Conservation (phyloP, 805 yeast species). For the Candida sakaeoensis region DNA sequence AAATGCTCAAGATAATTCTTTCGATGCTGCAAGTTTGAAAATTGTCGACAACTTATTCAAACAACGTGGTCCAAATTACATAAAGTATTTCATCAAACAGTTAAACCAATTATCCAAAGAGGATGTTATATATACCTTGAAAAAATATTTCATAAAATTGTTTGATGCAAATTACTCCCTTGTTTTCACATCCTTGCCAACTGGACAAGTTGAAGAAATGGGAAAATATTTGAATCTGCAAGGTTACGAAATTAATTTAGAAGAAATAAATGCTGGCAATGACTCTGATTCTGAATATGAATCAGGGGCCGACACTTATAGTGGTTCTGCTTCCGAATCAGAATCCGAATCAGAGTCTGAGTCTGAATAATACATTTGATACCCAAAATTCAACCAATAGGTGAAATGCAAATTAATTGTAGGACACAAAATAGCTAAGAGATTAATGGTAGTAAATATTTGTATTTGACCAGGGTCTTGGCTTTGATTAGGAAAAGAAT, state of each 20-base stretch:
- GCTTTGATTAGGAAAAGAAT: too few relatives aligned
- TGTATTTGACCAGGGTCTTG: too few relatives aligned
- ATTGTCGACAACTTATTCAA: constrained; percentile 63
- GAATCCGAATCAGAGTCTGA: neutral
- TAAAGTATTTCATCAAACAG: constrained; percentile 46
- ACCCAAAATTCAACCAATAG: too few relatives aligned
- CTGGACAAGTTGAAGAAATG: constrained; percentile 51
- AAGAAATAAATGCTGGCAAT: constrained; percentile 39
- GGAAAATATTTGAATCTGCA: constrained; percentile 41
- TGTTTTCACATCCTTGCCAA: constrained; percentile 72
- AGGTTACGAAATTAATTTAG: constrained; percentile 62
- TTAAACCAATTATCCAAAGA: constrained; percentile 51
- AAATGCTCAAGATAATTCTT: constrained; percentile 58
- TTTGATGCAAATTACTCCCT: constrained; percentile 56
- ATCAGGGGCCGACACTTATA: constrained; percentile 9
- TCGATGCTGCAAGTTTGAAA: constrained; percentile 62
- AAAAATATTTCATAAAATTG: constrained; percentile 59
- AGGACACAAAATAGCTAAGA: too few relatives aligned
- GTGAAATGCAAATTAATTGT: too few relatives aligned
- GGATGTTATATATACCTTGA: constrained; percentile 48
- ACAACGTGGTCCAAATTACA: constrained; percentile 68
- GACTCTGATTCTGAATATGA: constrained; percentile 17
- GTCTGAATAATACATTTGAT: neutral
- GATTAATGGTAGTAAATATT: too few relatives aligned
- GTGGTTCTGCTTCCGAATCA: neutral